A percentile compares a stretch with the other conserved stretches of the same genome.
Conservation (phyloP, 495 filamentous ascomycete genomes). For the Daldinia grandis region DNA sequence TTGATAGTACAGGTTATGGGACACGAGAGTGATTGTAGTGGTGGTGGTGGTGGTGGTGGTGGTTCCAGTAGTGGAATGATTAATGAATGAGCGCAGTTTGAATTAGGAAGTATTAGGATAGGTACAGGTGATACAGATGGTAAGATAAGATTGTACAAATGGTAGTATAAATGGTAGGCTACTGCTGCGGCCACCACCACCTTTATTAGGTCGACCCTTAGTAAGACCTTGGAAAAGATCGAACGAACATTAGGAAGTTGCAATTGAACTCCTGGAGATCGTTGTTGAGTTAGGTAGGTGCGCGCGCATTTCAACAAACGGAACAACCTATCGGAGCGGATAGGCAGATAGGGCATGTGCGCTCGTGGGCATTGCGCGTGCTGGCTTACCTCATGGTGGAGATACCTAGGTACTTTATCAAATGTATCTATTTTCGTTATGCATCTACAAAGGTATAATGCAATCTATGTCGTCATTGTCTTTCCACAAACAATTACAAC, state of each 20-base stretch:
- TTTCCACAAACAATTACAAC: constrained; percentile 16
- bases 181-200: constrained; percentile 22
- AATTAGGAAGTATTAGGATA: constrained; percentile 15
- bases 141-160: constrained; percentile 13
- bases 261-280: constrained; percentile 11
- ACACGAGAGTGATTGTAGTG: constrained; percentile 1
- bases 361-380: not conserved
- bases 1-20: constrained; percentile 1
- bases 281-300: constrained; percentile 14
- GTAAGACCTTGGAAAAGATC: constrained; percentile 27
- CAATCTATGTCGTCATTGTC: constrained; percentile 38
- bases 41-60: not conserved
- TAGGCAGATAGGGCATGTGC: not conserved
- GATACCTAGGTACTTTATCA: not conserved
- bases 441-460: not conserved
- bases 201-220: constrained; percentile 22
- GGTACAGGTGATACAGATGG: not conserved
- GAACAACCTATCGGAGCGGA: constrained; percentile 19
- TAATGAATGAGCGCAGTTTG: constrained; percentile 21
- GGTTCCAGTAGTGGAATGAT: not conserved
- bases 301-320: constrained; percentile 24
- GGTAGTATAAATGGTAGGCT: constrained; percentile 2
- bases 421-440: not conserved
- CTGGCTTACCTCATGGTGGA: not conserved
- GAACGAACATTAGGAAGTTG: constrained; percentile 18